A percentile compares a stretch with the other conserved stretches of the same genome.
phyloP scores from a whole-genome alignment of 2,329 filamentous ascomycete species.

The Claviceps spartinae region DNA sequence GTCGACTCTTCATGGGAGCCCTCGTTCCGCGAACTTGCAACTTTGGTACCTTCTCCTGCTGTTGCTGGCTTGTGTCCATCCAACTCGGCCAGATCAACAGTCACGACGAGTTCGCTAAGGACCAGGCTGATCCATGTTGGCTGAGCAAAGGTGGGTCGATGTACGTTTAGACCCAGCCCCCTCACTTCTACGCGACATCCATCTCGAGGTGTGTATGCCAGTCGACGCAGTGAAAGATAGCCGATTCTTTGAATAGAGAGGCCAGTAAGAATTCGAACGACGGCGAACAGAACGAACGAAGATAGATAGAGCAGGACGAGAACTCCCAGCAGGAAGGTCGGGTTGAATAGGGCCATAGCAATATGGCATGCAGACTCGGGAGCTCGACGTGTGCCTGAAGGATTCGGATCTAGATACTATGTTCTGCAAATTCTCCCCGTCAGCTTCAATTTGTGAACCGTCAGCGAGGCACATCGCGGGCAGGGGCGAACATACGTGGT shows the following conservation, averaged over 20 bases:
- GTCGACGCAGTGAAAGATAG: slow-evolving; percentile 78
- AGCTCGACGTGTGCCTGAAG: neutral
- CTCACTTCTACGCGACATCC: slow-evolving; percentile 82
- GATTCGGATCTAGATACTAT: neutral
- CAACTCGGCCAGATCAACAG: slow-evolving; percentile 60
- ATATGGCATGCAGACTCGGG: neutral
- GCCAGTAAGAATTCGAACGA: slow-evolving; percentile 83
- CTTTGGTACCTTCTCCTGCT: slow-evolving; percentile 18
- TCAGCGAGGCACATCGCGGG: neutral
- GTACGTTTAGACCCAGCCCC: slow-evolving; percentile 73
- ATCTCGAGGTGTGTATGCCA: slow-evolving; percentile 80
- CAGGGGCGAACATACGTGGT: slow-evolving; percentile 1
- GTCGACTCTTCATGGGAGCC: slow-evolving; percentile 11
- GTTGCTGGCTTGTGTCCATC: slow-evolving; percentile 31
- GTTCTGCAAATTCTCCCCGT: neutral
- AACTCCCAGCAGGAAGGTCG: slow-evolving; percentile 77
- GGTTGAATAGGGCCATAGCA: slow-evolving; percentile 51
- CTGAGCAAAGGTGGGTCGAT: slow-evolving; percentile 91
- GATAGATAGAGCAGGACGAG: slow-evolving; percentile 76
- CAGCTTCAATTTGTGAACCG: neutral
- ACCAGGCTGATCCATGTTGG: slow-evolving; percentile 93
- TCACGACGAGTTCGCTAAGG: slow-evolving; percentile 72
- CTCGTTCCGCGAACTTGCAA: slow-evolving; percentile 11
- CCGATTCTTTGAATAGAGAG: slow-evolving; percentile 92
- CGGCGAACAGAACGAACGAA: slow-evolving; percentile 85